phyloP scores from a whole-genome alignment of 805 yeast genomes.

The Blastobotrys americana region DNA sequence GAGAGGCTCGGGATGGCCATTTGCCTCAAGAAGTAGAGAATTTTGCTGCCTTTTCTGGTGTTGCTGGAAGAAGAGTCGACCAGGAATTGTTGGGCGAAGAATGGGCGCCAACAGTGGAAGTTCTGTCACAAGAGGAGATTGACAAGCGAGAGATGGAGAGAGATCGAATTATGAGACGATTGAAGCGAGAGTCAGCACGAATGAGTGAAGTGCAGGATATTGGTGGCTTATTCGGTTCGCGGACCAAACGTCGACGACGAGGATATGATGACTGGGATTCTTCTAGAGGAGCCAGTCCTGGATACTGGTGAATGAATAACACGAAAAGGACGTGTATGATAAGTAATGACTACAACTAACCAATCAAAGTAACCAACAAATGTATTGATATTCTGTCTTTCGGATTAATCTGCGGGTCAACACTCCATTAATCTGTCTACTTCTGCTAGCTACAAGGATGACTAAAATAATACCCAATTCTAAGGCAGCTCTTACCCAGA shows the following conservation, averaged over 20 bases:
- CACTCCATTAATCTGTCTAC: too few species aligned
- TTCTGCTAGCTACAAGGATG: too few species aligned
- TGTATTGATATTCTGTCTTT: too few species aligned
- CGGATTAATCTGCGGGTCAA: too few species aligned
- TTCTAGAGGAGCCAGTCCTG: slow-evolving; percentile 15
- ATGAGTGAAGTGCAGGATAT: slow-evolving; percentile 48
- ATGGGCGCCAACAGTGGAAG: slow-evolving; percentile 87
- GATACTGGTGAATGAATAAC: slow-evolving; percentile 15
- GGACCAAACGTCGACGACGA: slow-evolving; percentile 27
- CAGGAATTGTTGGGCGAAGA: slow-evolving; percentile 67
- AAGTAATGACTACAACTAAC: too few species aligned
- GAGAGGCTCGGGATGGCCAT: slow-evolving; percentile 71
- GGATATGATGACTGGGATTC: slow-evolving; percentile 15
- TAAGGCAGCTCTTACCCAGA: too few species aligned
- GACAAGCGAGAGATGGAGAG: slow-evolving; percentile 93
- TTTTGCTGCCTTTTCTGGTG: slow-evolving; percentile 53
- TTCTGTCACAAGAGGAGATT: slow-evolving; percentile 83
- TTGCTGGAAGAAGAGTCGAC: slow-evolving; percentile 65
- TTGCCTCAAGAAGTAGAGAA: slow-evolving; percentile 46
- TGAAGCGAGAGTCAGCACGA: slow-evolving; percentile 84
- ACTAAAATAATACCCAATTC: too few species aligned
- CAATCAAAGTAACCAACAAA: too few species aligned
- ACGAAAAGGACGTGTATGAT: too few species aligned
- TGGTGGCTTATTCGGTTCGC: slow-evolving; percentile 27
- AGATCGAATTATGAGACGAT: slow-evolving; percentile 82